Conservation (phyloP, 2,329 filamentous ascomycete genomes). For the Claviceps spartinae region DNA sequence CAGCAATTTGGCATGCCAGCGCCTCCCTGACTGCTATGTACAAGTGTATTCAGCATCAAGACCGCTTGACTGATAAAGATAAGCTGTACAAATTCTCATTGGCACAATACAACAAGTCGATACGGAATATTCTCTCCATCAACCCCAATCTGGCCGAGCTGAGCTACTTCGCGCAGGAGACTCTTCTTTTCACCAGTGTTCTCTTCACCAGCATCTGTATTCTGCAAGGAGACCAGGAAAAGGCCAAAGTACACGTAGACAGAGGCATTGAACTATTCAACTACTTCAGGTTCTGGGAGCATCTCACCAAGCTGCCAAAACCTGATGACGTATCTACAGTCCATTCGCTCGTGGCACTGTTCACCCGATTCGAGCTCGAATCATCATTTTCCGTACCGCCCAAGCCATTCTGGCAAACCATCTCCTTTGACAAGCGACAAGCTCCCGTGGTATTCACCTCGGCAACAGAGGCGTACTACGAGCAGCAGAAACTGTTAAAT, state of each 20-base stretch:
- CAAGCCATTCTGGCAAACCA: constrained; percentile 1
- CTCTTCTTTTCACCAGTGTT: constrained; percentile 8
- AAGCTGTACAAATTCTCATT: constrained; percentile 6
- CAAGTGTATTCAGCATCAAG: constrained; percentile 12
- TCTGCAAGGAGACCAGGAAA: constrained; percentile 6
- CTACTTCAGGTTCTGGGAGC: constrained; percentile 7
- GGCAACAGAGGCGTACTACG: constrained; percentile 1
- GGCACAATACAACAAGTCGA: constrained; percentile 8
- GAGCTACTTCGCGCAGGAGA: constrained; percentile 3
- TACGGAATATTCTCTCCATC: constrained; percentile 5
- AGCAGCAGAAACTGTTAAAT: constrained; percentile 1
- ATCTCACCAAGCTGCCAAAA: neutral
- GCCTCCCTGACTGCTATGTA: constrained; percentile 2
- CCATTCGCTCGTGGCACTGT: constrained; percentile 7
- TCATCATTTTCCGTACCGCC: neutral
- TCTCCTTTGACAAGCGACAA: constrained; percentile 1
- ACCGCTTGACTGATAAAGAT: constrained; percentile 13
- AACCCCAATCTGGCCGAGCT: neutral
- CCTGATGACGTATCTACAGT: constrained; percentile 1
- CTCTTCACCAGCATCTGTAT: constrained; percentile 7
- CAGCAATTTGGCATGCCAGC: constrained; percentile 6
- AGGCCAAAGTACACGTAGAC: constrained; percentile 6
- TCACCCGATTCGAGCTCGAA: constrained; percentile 6
- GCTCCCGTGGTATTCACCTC: neutral
- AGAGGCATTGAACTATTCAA: constrained; percentile 6